These are phyloP conservation scores for Aspergillus indologenus DNA, from an alignment of 495 filamentous ascomycete genomes.

Conservation along the genomic window DNA sequence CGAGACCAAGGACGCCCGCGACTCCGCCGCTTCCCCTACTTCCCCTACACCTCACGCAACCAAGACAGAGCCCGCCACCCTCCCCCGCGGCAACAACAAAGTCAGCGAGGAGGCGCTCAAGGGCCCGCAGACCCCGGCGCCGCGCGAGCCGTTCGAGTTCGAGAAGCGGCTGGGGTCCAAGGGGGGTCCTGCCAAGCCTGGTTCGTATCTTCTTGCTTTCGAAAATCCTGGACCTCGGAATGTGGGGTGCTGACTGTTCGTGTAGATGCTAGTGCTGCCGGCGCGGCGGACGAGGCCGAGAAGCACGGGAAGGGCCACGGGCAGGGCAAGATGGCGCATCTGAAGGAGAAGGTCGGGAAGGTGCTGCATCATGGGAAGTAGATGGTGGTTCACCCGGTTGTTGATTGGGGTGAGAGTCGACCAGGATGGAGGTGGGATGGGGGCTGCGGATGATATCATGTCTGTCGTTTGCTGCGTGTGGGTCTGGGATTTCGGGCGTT, in stretches of 20 bases:
- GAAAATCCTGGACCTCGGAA: background rate
- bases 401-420: no score
- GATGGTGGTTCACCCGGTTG: background rate
- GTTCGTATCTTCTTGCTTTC: background rate
- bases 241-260: background rate
- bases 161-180: conserved; percentile 23
- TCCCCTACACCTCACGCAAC: no score
- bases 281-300: background rate
- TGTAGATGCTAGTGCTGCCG: background rate
- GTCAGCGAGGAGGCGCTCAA: conserved; percentile 37
- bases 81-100: conserved; percentile 5
- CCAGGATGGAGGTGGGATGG: no score
- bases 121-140: conserved; percentile 32
- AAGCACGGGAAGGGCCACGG: background rate
- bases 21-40: no score
- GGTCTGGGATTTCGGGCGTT: no score
- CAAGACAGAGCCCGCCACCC: no score
- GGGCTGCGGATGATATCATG: no score
- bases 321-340: conserved; percentile 18
- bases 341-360: conserved; percentile 35
- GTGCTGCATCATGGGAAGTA: conserved; percentile 21
- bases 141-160: conserved; percentile 28
- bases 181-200: background rate
- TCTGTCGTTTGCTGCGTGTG: no score
- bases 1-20: conserved; percentile 2